phyloP scores from a whole-genome alignment of 345 rosid species.

The Populus pruinosa region DNA sequence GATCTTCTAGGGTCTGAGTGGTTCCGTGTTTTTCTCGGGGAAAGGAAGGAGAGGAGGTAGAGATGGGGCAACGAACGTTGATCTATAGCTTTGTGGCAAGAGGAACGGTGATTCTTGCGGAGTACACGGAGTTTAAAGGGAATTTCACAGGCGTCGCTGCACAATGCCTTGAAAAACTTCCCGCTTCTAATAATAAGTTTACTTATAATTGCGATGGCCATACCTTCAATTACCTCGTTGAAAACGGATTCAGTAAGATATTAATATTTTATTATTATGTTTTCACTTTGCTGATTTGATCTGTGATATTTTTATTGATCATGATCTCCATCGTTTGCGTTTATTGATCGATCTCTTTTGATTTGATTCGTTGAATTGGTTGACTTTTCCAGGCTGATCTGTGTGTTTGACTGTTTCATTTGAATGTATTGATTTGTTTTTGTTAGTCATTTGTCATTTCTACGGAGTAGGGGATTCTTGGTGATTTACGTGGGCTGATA shows the following conservation, averaged over 20 bases:
- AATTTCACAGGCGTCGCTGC: conserved; percentile 27
- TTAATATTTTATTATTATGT: neutral
- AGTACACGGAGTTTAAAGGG: conserved; percentile 30
- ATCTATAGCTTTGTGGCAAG: conserved; percentile 36
- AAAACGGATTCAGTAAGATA: conserved; percentile 31
- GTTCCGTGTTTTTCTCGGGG: neutral
- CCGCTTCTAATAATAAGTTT: conserved; percentile 28
- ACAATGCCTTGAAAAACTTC: conserved; percentile 34
- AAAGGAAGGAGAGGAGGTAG: neutral
- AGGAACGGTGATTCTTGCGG: conserved; percentile 28
- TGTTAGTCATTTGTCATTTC: neutral
- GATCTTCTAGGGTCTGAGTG: neutral
- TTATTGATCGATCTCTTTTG: neutral
- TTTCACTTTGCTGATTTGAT: neutral
- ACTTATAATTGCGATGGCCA: conserved; percentile 34
- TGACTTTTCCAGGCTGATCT: neutral
- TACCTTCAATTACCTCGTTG: conserved; percentile 37
- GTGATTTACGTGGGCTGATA: neutral
- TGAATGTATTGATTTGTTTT: neutral
- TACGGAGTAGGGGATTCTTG: too few species aligned
- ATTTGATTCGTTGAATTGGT: neutral
- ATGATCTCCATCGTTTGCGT: neutral
- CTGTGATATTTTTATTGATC: neutral
- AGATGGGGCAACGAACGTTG: conserved; percentile 28
- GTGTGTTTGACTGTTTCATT: neutral